Evolutionary conservation across 2,329 filamentous ascomycete genomes (phyloP), one percentile per base, ranked within the genome.

Genomic region (Endothia cerciana): DNA sequence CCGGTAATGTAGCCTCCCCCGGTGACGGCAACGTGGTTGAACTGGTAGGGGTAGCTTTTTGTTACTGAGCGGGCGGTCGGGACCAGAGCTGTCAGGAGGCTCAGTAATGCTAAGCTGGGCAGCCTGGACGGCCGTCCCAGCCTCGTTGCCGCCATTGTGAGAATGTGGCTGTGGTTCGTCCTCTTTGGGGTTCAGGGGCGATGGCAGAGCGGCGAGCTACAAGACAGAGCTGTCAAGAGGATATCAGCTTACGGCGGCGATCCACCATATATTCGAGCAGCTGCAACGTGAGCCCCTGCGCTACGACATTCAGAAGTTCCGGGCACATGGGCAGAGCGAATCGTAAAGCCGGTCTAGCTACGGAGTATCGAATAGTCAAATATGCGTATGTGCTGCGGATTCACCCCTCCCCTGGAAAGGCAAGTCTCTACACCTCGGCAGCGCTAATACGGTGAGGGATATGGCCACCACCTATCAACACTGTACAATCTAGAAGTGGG

Each of bases 1-100:
- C 62, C 62, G 7, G 62, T 64, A 33, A 64, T 60, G 43, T 59
- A 64, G 1, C 57, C 63, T 43, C 63, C 57, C 11, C 57, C 63
- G 3, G 63, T 64, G 17, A 64, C 55, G 40, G 63, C 57, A 25
- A 60, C 56, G 28, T 64, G 63, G 25, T 60, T 60, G 19, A 60
- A 60, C 47, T 64, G 45, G 36, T 64, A 64, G 4, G 62, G 62
- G 41, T 60, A 64, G 33, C 15, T 25, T n/a, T 33, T n/a, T 33
- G 62, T 64, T 5, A 11, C 30, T 33, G 62, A 55, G 36, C 10
- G 45, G 33, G 28, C 56, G 6, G 33, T 6, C 1, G 43, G 43
- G 8, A 60, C 2, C 4, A 55, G 19, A 17, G 43, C 47, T 4
- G 43, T 17, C 2, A 53, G n/a, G 15, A 64, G 30, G 3, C 19